Evolutionary conservation across 768 basidiomycete species (phyloP).

Genomic region (Clavulina sp.): DNA sequence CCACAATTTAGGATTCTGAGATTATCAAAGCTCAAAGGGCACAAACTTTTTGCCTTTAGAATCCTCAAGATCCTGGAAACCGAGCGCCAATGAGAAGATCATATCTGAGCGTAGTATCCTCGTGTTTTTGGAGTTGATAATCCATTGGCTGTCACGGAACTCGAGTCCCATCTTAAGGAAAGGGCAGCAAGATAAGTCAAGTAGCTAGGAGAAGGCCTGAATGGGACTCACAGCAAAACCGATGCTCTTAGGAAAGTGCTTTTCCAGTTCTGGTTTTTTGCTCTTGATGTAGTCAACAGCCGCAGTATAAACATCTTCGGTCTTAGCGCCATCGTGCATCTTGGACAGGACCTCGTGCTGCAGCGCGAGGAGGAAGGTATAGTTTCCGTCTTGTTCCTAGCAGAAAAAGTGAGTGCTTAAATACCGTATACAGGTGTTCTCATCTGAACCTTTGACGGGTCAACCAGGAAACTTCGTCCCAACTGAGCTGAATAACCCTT

Average conservation of each 20-base stretch:
- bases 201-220: not conserved
- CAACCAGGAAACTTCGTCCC: slow-evolving; percentile 87
- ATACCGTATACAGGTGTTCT: slow-evolving; percentile 8
- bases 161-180: slow-evolving; percentile 71
- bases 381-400: slow-evolving; percentile 85
- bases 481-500: slow-evolving; percentile 87
- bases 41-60: slow-evolving; percentile 58
- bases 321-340: slow-evolving; percentile 61
- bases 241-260: slow-evolving; percentile 70
- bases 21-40: not conserved
- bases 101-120: slow-evolving; percentile 58
- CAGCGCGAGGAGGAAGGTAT: slow-evolving; percentile 56
- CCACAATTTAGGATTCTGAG: not conserved
- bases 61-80: slow-evolving; percentile 70
- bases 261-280: slow-evolving; percentile 69
- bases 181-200: not conserved
- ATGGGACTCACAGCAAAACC: slow-evolving; percentile 61
- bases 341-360: slow-evolving; percentile 58
- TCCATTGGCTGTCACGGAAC: slow-evolving; percentile 76
- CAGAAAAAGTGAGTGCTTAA: not conserved
- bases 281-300: slow-evolving; percentile 51
- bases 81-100: slow-evolving; percentile 71
- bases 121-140: slow-evolving; percentile 65
- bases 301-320: slow-evolving; percentile 69
- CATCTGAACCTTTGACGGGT: slow-evolving; percentile 70